Base-by-base conservation (phyloP, 2,329 filamentous ascomycete species). In the Pseudonectria buxi region DNA sequence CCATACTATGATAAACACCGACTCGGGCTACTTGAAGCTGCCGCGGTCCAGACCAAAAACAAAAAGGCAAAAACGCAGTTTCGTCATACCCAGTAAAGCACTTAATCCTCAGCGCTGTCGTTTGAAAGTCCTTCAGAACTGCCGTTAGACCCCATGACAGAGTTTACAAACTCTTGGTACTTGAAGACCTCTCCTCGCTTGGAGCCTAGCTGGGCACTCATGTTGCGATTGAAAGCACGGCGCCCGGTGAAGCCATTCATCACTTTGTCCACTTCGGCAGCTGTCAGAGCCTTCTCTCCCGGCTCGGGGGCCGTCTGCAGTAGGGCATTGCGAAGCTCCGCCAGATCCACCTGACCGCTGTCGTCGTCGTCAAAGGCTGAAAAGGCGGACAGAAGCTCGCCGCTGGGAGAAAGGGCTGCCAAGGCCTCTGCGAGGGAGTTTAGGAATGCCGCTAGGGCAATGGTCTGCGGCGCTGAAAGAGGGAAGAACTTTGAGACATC, bases 321-420 rank as follows among this genome's bases (percentile, higher is more conserved):
- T 29, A 98, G 61, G 1, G 90, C 87, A 49, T 92, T 86, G 30
- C 84, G 78, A 43, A 98, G 64, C 59, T 95, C 87, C 0, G 67
- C 74, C 14, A 94, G 65, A 55, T 96, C 88, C 26, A 96, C 79
- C 61, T 95, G 88, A 3, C 92, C 92, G 51, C 85, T 92, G 57
- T 98, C 92, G 44, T 94, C 88, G 43, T 94, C 86, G 55, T 98
- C 92, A 56, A 96, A 96, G 0, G 92, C 92, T 3, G 87, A 87
- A 49, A 98, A 90, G 0, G 92, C 92, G 2, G 88, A 90, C 14
- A 87, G 68, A 9, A 98, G 73, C 56, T 98, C 92, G 12, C 78
- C 74, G 14, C 79, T 76, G 0, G 85, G 81, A 1, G 86, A 94
- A 13, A 96, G 69, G 0, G 80, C 74, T 2, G 78, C 76, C 3